These are phyloP conservation scores for Pelargonium cotyledonis DNA, from an alignment of 441 rosid species.

Conservation along the genomic window DNA sequence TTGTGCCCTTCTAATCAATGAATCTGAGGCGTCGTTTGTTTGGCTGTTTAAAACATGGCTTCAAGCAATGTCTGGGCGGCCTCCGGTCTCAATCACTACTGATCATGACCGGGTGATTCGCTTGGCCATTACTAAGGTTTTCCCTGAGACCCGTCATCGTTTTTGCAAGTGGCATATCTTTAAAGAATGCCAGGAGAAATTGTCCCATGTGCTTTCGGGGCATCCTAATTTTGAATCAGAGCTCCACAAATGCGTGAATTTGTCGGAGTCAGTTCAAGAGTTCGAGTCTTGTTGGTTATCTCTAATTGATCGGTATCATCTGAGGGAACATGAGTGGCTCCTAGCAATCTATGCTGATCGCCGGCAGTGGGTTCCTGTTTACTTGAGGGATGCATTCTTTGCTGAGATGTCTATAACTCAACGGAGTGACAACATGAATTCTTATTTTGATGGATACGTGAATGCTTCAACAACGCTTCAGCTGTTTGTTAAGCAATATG, in stretches of 20 bases:
- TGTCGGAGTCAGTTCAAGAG: slow-evolving; percentile 81
- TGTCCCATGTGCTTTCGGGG: slow-evolving; percentile 61
- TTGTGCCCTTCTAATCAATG: slow-evolving; percentile 80
- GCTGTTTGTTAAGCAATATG: slow-evolving; percentile 83
- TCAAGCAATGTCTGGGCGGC: slow-evolving; percentile 70
- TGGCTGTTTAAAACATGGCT: slow-evolving; percentile 89
- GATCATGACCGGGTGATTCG: slow-evolving; percentile 76
- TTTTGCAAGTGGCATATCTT: slow-evolving; percentile 79
- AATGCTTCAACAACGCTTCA: slow-evolving; percentile 80
- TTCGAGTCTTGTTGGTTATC: slow-evolving; percentile 79
- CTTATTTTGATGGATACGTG: slow-evolving; percentile 83
- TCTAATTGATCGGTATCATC: slow-evolving; percentile 67
- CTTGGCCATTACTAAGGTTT: slow-evolving; percentile 62
- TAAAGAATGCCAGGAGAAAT: slow-evolving; percentile 82
- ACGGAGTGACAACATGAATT: slow-evolving; percentile 43
- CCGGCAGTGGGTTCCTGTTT: slow-evolving; percentile 85
- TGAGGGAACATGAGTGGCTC: slow-evolving; percentile 80
- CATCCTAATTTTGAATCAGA: slow-evolving; percentile 77
- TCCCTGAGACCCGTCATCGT: slow-evolving; percentile 81
- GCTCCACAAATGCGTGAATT: slow-evolving; percentile 73
- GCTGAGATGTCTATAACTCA: slow-evolving; percentile 60
- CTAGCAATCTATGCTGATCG: slow-evolving; percentile 65
- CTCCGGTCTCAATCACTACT: slow-evolving; percentile 68
- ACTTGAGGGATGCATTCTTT: slow-evolving; percentile 76
- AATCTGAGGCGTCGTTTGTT: slow-evolving; percentile 74